phyloP scores from a whole-genome alignment of 176 grass and related monocot genomes.

The sorghum (Sorghum bicolor) region Sorghum_bicolor_NCBIv3 NC_012876.2:57778001-57778500 shows the following conservation, averaged over 20 bases:
- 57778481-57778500: neutral
- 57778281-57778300: constrained; percentile 54
- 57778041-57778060: neutral
- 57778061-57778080: neutral
- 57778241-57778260: constrained; percentile 57
- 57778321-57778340: constrained; percentile 50
- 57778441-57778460: neutral
- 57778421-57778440: neutral
- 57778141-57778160: neutral
- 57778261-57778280: constrained; percentile 48
- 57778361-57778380: constrained; percentile 63
- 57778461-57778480: neutral
- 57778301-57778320: constrained; percentile 49
- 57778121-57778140: neutral
- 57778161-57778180: neutral
- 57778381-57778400: neutral
- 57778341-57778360: constrained; percentile 46
- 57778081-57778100: neutral
- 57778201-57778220: constrained; percentile 49
- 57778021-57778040: neutral
- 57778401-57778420: neutral
- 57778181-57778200: constrained; percentile 20
- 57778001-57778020: neutral
- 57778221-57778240: constrained; percentile 55
- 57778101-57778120: neutral